Base-by-base conservation (phyloP, 331 rosid genomes). In the Quercus phellos region DNA sequence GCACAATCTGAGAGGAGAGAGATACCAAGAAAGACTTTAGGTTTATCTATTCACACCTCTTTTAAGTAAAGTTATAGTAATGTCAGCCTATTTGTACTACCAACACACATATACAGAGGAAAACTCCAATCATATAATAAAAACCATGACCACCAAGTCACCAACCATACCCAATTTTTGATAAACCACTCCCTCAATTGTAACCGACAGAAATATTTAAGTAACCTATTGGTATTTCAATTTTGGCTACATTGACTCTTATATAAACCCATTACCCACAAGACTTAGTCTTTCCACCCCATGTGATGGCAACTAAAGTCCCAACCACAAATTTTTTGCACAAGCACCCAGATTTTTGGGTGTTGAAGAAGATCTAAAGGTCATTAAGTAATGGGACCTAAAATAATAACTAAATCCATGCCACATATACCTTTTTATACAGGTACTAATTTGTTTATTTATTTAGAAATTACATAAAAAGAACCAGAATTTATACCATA, bases 41-140 rank as follows among this genome's bases (percentile, higher is more conserved):
- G 85, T 90, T 83, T 30, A 71, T 77, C 83, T n/a, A 27, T 88
- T 89, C 90, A 81, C 86, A 78, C 87, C 84, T 80, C 85, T 83
- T 78, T 85, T 60, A 75, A 82, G 88, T 88, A 88, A 87, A 89
- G 84, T 32, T 68, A 68, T 18, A 66, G 29, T 9, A 21, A 56
- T 29, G 75, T 78, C n/a, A 86, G 73, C 85, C 22, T 38, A 76
- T 63, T 64, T 58, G 43, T 56, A 42, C 64, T 27, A 59, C 73
- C 78, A 70, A 38, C 61, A 38, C 78, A 73, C 78, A 82, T 69
- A 81, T 46, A 46, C 53, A 12, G 4, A 34, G 43, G 1, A 19
- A 16, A 5, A 17, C 66, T 17, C 6, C 7, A 2, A 16, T 68
- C 81, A 24, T 30, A 21, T 54, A 4, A 63, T 29, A 51, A 53